Evolutionary conservation across 768 basidiomycete genomes (phyloP).

Genomic region (Xanthoconium purpureum): DNA sequence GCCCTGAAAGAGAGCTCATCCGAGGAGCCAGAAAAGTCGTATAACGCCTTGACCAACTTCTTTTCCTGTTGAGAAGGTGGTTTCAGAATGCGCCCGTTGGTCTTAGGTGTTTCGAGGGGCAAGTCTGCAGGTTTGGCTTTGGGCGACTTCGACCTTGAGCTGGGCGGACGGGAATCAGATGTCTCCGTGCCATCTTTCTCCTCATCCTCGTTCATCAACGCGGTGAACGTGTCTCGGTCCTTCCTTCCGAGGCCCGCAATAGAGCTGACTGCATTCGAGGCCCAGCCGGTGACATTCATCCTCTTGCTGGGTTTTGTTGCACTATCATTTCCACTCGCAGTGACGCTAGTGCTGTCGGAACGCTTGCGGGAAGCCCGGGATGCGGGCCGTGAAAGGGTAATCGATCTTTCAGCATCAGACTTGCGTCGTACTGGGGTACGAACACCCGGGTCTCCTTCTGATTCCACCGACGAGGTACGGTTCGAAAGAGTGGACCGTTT

Average conservation of each 20-base stretch:
- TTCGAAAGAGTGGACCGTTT: constrained; percentile 30
- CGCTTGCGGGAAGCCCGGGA: constrained; percentile 67
- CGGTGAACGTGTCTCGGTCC: constrained; percentile 59
- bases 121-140: constrained; percentile 25
- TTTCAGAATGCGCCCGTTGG: constrained; percentile 44
- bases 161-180: constrained; percentile 34
- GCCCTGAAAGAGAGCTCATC: constrained; percentile 77
- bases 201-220: constrained; percentile 47
- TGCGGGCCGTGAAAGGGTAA: constrained; percentile 52
- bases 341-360: constrained; percentile 49
- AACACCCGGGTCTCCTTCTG: constrained; percentile 33
- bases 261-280: constrained; percentile 60
- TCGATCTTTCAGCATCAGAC: constrained; percentile 40
- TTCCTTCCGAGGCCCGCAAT: constrained; percentile 57
- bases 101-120: constrained; percentile 24
- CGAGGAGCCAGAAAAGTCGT: constrained; percentile 69
- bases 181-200: constrained; percentile 22
- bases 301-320: constrained; percentile 39
- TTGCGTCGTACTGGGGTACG: constrained; percentile 35
- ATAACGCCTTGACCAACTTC: constrained; percentile 64
- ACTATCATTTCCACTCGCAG: constrained; percentile 36
- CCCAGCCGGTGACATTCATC: constrained; percentile 48
- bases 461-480: constrained; percentile 28
- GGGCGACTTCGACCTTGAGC: constrained; percentile 36
- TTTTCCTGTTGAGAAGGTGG: constrained; percentile 47